phyloP scores from a whole-genome alignment of 345 rosid genomes.

The Salix udensis region DNA sequence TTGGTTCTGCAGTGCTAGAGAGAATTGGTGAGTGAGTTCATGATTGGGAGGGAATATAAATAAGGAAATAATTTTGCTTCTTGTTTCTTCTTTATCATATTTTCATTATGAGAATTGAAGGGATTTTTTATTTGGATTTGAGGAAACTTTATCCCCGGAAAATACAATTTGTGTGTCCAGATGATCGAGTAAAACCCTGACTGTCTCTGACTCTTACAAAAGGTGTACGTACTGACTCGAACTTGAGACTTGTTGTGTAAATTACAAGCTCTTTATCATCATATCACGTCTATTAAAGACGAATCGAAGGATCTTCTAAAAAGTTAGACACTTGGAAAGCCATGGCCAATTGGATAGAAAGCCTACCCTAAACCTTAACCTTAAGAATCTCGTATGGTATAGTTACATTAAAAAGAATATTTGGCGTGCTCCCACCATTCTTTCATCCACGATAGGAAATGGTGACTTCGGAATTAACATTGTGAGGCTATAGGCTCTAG shows the following conservation, averaged over 20 bases:
- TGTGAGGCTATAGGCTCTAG: background rate
- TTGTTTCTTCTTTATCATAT: background rate
- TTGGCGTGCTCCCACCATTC: background rate
- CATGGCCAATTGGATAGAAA: background rate
- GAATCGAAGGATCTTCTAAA: background rate
- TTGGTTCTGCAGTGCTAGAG: background rate
- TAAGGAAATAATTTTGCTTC: background rate
- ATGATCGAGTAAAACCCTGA: too few species aligned
- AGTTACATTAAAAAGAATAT: background rate
- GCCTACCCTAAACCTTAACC: background rate
- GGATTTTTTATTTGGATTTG: too few species aligned
- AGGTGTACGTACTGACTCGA: fast-evolving
- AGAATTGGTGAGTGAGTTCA: background rate
- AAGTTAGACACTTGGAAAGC: background rate
- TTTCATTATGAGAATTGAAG: background rate
- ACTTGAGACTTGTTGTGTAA: too few species aligned
- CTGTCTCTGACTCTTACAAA: too few species aligned
- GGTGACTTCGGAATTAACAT: background rate
- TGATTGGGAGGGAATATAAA: background rate
- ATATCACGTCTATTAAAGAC: too few species aligned
- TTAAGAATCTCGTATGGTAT: background rate
- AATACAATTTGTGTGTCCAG: fast-evolving
- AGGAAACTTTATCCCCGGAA: too few species aligned
- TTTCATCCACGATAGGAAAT: background rate
- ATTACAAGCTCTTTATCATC: too few species aligned